Evolutionary conservation across 2,329 filamentous ascomycete genomes (phyloP).

Genomic region (Pleurostoma richardsiae): DNA sequence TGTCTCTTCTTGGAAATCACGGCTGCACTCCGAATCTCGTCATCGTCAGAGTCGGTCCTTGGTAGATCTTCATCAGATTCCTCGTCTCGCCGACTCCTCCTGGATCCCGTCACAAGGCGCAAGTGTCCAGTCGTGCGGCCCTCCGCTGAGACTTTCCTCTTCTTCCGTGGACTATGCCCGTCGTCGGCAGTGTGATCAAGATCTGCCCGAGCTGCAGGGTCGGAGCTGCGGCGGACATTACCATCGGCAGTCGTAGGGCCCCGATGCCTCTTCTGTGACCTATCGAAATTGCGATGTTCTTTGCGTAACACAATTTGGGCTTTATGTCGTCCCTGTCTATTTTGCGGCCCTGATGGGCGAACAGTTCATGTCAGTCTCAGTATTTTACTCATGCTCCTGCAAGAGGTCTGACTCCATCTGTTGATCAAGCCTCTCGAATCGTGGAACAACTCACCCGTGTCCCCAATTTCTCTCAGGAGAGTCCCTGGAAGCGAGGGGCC

Average conservation of each 20-base stretch:
- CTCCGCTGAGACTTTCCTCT: constrained; percentile 8
- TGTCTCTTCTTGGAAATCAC: constrained; percentile 35
- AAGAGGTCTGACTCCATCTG: too few relatives aligned
- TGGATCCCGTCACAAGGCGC: neutral
- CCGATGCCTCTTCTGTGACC: constrained; percentile 51
- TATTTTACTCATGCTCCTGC: too few relatives aligned
- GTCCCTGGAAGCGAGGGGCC: neutral
- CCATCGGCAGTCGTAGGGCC: too few relatives aligned
- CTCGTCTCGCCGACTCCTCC: neutral
- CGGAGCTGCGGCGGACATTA: constrained; percentile 16
- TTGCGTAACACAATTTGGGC: constrained; percentile 40
- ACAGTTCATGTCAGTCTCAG: neutral
- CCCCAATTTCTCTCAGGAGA: neutral
- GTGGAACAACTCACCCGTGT: neutral
- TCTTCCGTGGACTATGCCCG: neutral
- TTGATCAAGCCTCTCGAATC: too few relatives aligned
- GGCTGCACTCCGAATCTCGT: constrained; percentile 14
- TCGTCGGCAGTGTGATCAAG: neutral
- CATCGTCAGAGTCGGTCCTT: constrained; percentile 9
- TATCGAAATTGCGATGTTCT: constrained; percentile 62
- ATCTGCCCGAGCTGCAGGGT: neutral
- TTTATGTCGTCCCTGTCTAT: constrained; percentile 4
- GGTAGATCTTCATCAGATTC: neutral
- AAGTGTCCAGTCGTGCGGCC: neutral
- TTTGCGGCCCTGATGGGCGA: constrained; percentile 10